Evolutionary conservation across 768 basidiomycete genomes (phyloP).

Genomic region (Dendrothele bispora): DNA sequence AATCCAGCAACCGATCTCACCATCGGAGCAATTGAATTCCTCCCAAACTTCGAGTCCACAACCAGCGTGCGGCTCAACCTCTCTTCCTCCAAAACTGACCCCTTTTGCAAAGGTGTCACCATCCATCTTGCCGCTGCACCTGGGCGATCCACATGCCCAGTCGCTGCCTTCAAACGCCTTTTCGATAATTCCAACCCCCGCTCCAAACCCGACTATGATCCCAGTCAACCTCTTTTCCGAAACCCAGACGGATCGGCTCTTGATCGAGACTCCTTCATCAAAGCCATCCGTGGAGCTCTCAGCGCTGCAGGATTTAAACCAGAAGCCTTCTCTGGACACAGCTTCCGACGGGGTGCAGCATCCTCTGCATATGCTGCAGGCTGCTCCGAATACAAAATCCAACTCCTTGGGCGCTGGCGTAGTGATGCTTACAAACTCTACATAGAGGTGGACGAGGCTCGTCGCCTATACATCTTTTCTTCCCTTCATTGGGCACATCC

Average conservation of each 20-base stretch:
- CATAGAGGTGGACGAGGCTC: background rate
- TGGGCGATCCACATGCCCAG: background rate
- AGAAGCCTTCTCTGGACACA: constrained; percentile 2
- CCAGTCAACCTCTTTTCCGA: constrained; percentile 1
- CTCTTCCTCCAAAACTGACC: constrained; percentile 11
- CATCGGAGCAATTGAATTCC: background rate
- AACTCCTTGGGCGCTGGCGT: no score
- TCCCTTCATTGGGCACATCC: no score
- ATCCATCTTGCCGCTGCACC: background rate
- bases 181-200: background rate
- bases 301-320: background rate
- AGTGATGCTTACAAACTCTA: no score
- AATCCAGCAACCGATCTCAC: background rate
- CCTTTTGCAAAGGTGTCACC: constrained; percentile 6
- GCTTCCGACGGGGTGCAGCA: constrained; percentile 1
- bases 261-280: background rate
- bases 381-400: no score
- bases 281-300: background rate
- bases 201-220: no score
- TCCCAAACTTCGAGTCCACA: background rate
- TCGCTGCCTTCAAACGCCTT: background rate
- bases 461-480: no score
- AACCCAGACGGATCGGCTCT: background rate
- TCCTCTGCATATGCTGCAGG: no score
- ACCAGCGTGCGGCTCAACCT: constrained; percentile 17